Percentiles rank a stretch among this genome's conserved stretches.
phyloP scores from a whole-genome alignment of 169 alveolate genomes.

The Plasmodium gallinaceum region DNA sequence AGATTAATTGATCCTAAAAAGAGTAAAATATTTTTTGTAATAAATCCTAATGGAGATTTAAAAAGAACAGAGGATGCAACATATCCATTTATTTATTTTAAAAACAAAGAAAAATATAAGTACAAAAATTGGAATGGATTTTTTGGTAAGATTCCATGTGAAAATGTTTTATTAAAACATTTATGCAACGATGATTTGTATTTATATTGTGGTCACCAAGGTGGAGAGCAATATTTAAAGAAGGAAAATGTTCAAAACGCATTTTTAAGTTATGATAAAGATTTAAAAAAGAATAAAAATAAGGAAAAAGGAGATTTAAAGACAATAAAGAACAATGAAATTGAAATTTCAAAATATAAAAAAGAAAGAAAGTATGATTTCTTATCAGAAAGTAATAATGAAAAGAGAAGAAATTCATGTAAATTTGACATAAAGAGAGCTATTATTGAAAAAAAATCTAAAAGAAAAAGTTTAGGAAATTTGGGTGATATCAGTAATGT shows the following conservation, averaged over 20 bases:
- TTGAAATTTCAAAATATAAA: background rate
- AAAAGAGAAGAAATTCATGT: constrained; percentile 35
- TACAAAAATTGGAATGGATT: constrained; percentile 78
- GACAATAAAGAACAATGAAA: background rate
- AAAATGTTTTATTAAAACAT: constrained; percentile 44
- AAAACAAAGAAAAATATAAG: constrained; percentile 58
- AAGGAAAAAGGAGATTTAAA: background rate
- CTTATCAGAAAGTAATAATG: background rate
- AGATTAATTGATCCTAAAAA: constrained; percentile 65
- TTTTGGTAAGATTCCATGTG: constrained; percentile 71
- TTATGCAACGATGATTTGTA: constrained; percentile 78
- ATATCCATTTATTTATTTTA: constrained; percentile 72
- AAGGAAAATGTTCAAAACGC: constrained; percentile 77
- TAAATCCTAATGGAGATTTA: constrained; percentile 77
- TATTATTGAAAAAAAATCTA: constrained; percentile 13
- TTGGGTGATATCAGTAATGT: constrained; percentile 4
- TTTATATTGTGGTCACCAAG: constrained; percentile 85
- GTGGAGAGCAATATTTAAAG: constrained; percentile 82
- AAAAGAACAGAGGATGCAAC: constrained; percentile 75
- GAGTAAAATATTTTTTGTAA: constrained; percentile 74
- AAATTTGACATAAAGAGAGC: background rate
- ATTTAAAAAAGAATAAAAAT: background rate
- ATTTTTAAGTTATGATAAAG: background rate
- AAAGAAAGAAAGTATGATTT: background rate
- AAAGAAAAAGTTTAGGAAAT: constrained; percentile 47